Conservation (phyloP, 495 filamentous ascomycete species). For the Tuber borchii region DNA sequence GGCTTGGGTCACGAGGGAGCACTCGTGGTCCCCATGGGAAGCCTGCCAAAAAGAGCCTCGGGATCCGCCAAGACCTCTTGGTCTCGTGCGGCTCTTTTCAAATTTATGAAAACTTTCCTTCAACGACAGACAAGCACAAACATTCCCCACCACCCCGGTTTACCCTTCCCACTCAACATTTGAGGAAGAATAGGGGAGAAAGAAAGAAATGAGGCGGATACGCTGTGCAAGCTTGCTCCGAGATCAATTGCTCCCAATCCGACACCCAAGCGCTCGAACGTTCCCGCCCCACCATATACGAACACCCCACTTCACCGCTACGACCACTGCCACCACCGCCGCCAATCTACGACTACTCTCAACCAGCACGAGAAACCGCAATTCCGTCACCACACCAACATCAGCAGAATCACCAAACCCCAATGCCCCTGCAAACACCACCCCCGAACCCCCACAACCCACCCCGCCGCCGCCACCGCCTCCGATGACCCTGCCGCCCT, state of each 20-base stretch:
- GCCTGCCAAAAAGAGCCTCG: not conserved
- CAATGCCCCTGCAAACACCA: not conserved
- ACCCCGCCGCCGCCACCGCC: not conserved
- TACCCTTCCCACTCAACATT: not conserved
- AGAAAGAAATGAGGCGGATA: constrained; percentile 28
- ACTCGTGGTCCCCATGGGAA: not conserved
- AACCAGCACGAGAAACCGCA: constrained; percentile 9
- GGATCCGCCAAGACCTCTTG: constrained; percentile 17
- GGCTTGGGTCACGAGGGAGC: not conserved
- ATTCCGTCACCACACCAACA: not conserved
- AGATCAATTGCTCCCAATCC: constrained; percentile 25
- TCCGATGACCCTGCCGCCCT: constrained; percentile 55
- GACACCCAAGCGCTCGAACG: constrained; percentile 7
- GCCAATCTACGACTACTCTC: constrained; percentile 16
- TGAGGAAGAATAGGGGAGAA: not conserved
- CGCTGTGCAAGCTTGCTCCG: constrained; percentile 23
- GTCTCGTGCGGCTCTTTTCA: constrained; percentile 20
- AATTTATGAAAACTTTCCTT: constrained; percentile 25
- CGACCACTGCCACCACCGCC: not conserved
- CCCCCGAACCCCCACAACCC: not conserved
- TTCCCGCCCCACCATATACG: constrained; percentile 19
- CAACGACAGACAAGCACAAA: not conserved
- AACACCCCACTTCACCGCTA: constrained; percentile 2
- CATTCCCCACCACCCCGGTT: not conserved
- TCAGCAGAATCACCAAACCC: not conserved